Conservation (phyloP, 2,329 filamentous ascomycete genomes). For the Colletotrichum endophyticum region DNA sequence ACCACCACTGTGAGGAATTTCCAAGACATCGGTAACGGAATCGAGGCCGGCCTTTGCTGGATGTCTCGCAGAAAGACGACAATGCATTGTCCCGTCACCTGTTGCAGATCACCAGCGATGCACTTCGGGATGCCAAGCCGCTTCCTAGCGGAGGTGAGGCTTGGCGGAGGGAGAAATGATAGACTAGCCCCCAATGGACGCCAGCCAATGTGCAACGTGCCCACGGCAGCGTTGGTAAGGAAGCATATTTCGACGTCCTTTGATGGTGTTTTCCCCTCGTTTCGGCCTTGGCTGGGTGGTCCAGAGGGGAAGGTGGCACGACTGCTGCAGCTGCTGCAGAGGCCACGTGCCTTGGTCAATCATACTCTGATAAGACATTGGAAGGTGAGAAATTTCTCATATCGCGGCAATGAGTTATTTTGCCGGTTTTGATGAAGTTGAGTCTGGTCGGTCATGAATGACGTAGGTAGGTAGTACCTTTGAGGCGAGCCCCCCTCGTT, state of each 20-base stretch:
- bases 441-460: background rate
- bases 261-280: background rate
- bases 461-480: too few relatives aligned
- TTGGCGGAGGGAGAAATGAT: background rate
- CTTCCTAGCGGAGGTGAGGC: background rate
- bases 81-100: slow-evolving; percentile 8
- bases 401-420: background rate
- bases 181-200: slow-evolving; percentile 14
- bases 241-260: slow-evolving; percentile 10
- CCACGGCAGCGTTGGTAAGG: background rate
- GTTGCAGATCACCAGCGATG: background rate
- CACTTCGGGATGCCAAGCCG: slow-evolving; percentile 18
- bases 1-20: background rate
- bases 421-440: background rate
- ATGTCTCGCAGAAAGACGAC: background rate
- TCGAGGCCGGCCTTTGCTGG: background rate
- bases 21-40: background rate
- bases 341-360: slow-evolving; percentile 5
- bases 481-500: too few relatives aligned
- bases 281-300: background rate
- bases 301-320: slow-evolving; percentile 14
- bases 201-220: slow-evolving; percentile 12
- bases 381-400: background rate
- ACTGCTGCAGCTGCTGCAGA: background rate
- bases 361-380: background rate